Evolutionary conservation across 1,284 basidiomycete species (phyloP), one percentile per base, ranked within the genome.

Genomic region (Takashimella koratensis): DNA sequence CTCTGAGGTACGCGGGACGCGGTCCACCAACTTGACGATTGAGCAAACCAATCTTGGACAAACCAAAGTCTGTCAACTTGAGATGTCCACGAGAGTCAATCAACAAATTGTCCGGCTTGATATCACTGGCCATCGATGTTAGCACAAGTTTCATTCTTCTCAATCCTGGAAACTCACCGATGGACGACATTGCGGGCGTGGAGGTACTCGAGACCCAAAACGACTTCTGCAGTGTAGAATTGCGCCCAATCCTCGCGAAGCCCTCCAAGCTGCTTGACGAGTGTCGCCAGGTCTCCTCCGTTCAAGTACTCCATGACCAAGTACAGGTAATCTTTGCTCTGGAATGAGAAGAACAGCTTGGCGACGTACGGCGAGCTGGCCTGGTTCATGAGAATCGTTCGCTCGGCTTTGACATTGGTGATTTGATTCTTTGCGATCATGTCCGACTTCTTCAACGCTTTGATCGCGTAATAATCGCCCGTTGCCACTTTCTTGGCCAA

Each of bases 341-440:
- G 95, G 82, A 98, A 98, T 21, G 95, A 97, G 77, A 98, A 98
- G 81, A 91, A 98, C 5, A 98, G 81, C 72, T 97, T 92, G 10
- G 96, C 95, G 25, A 98, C 94, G 78, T 98, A 98, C n/a, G 96
- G 94, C 11, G 94, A 97, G 76, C 97, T 93, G 0, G 96, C 90
- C 75, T 98, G 95, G 72, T 93, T 95, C 96, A 98, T 98, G 62
- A 99, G 82, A 68, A 99, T 98, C 85, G 95, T 98, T 53, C 96
- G 84, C 78, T 99, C 96, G 3, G 96, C 96, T 78, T 98, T 98
- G 75, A 98, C 95, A 71, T 98, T 99, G 52, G 96, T 98, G 76
- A 99, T 96, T 77, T 99, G 96, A 79, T 98, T 98, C 83, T 99
- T 99, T 45, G 96, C 92, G 71, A 99, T 98, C 96, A 99, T 99